These are phyloP conservation scores for Recurvomyces mirabilis DNA, from an alignment of 495 filamentous ascomycete genomes.

Conservation along the genomic window DNA sequence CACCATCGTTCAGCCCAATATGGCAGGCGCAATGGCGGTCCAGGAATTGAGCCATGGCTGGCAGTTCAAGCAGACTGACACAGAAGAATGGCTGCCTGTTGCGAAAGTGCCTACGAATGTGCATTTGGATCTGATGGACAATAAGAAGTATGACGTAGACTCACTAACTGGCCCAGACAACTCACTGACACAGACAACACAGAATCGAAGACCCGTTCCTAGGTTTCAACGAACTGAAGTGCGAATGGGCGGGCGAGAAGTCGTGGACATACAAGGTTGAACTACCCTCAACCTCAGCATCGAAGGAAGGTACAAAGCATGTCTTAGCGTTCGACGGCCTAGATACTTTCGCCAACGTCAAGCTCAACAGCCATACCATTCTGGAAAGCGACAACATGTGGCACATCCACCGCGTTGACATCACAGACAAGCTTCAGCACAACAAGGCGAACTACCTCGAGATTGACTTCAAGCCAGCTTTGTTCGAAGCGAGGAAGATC, in stretches of 20 bases:
- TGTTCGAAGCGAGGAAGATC: slow-evolving; percentile 25
- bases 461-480: slow-evolving; percentile 28
- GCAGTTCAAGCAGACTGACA: slow-evolving; percentile 29
- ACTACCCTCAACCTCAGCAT: slow-evolving; percentile 13
- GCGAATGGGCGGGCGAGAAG: slow-evolving; percentile 29
- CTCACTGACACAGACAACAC: slow-evolving; percentile 2
- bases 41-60: slow-evolving; percentile 26
- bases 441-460: slow-evolving; percentile 24
- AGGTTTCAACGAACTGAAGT: slow-evolving; percentile 30
- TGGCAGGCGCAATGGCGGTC: slow-evolving; percentile 12
- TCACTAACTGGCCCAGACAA: background rate
- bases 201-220: slow-evolving; percentile 33
- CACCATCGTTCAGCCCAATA: too few relatives aligned
- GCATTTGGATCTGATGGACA: slow-evolving; percentile 30
- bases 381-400: slow-evolving; percentile 33
- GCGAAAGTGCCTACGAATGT: slow-evolving; percentile 30
- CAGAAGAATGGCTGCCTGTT: slow-evolving; percentile 28
- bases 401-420: slow-evolving; percentile 29
- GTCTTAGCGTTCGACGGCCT: slow-evolving; percentile 32
- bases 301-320: slow-evolving; percentile 14
- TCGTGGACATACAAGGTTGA: slow-evolving; percentile 28
- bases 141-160: slow-evolving; percentile 28
- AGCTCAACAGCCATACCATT: slow-evolving; percentile 28
- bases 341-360: slow-evolving; percentile 32
- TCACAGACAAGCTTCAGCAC: slow-evolving; percentile 21